Base-by-base conservation (phyloP, 768 basidiomycete genomes). In the Tulasnella sp. region DNA sequence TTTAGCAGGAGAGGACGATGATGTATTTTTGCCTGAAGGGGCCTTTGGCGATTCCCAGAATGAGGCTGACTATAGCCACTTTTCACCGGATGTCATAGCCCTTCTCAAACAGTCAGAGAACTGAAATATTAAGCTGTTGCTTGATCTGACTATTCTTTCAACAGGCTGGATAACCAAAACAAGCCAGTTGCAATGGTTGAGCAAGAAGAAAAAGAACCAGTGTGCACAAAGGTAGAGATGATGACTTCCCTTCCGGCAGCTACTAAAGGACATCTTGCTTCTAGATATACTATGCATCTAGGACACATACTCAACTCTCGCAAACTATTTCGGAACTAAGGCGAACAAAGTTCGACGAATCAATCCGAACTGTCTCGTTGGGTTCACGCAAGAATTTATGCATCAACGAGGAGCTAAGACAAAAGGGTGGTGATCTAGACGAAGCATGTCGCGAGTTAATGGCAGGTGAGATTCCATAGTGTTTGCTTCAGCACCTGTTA, bases 261-360 rank as follows among this genome's bases (percentile, higher is more conserved):
- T 29, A 4, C 16, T 9, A 12, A 48, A 20, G 10, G 40, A n/a
- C 40, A 12, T 22, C 8, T 13, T 25, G 12, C 15, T 20, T 20
- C 0, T 29, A 89, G 70, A 81, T 98, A 54, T 95, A 79, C 64
- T 95, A 92, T 61, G 85, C 92, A 0, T 98, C 95, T 0, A 73
- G 93, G 28, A 99, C 93, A 0, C 93, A 99, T 65, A 92, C 92
- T 1, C 93, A 99, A 60, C 75, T 99, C 3, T 73, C 90, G 1
- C 93, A 99, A 63, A 73, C 98, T 3, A 71, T 91, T 15, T 81
- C 83, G 3, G 95, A 99, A 61, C 70, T 96, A 8, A 72, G 69
- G 34, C 83, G 78, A 58, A 74, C 93, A n/a, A 43, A 51, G n/a
- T 56, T 57, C 8, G 48, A 57, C 1, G 13, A 62, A 33, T 50